phyloP scores from a whole-genome alignment of 257 asterid species.

The Cruciata laevipes region DNA sequence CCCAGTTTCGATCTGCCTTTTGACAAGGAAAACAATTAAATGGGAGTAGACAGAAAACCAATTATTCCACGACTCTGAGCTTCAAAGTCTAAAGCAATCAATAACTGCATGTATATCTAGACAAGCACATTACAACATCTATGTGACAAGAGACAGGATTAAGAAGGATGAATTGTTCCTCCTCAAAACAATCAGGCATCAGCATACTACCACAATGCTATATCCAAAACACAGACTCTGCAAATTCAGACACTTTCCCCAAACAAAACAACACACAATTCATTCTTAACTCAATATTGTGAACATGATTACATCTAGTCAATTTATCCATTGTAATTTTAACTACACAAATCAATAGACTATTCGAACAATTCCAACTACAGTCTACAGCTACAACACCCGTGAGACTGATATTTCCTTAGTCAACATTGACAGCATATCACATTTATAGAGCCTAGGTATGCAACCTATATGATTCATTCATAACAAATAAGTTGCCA shows the following conservation, averaged over 20 bases:
- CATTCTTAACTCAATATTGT: not conserved
- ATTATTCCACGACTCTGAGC: conserved; percentile 7
- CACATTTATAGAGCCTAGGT: no score
- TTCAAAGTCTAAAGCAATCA: not conserved
- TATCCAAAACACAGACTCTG: not conserved
- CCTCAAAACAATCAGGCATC: no score
- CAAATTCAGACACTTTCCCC: not conserved
- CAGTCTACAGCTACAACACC: not conserved
- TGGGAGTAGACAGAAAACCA: conserved; percentile 21
- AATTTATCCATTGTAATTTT: no score
- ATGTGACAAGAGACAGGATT: no score
- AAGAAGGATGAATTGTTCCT: no score
- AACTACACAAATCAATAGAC: not conserved
- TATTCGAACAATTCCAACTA: not conserved
- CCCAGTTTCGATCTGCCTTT: conserved; percentile 99
- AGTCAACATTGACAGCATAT: no score
- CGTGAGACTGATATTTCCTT: not conserved
- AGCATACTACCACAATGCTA: no score
- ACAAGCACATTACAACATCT: no score
- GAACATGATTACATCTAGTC: not conserved
- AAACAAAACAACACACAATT: not conserved
- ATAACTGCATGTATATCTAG: no score
- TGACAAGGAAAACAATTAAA: conserved; percentile 66
- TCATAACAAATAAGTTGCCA: no score
- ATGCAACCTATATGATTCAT: no score